phyloP scores from a whole-genome alignment of 805 yeast genomes.

The Yarrowia osloensis region DNA sequence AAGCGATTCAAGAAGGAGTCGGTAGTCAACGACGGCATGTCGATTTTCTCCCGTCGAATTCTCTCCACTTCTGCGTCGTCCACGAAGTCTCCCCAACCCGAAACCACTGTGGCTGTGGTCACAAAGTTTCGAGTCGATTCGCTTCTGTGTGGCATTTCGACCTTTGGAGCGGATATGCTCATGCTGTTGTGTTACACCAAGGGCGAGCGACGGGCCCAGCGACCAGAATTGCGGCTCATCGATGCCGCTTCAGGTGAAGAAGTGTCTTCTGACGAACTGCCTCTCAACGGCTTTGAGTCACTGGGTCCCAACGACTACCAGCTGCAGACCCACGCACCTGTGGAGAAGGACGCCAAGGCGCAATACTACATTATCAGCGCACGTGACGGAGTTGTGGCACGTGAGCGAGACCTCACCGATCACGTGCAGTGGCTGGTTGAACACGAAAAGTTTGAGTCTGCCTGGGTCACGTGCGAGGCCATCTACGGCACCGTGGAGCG shows the following conservation, averaged over 20 bases:
- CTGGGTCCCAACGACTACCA: slow-evolving; percentile 82
- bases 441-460: slow-evolving; percentile 57
- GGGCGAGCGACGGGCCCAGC: slow-evolving; percentile 37
- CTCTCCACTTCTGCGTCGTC: slow-evolving; percentile 33
- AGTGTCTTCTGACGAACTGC: slow-evolving; percentile 75
- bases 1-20: not conserved
- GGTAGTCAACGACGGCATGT: slow-evolving; percentile 5
- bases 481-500: slow-evolving; percentile 55
- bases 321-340: slow-evolving; percentile 48
- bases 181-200: slow-evolving; percentile 58
- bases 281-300: slow-evolving; percentile 56
- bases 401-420: slow-evolving; percentile 69
- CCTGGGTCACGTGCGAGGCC: slow-evolving; percentile 75
- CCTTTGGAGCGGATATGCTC: slow-evolving; percentile 71
- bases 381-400: slow-evolving; percentile 74
- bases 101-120: slow-evolving; percentile 42
- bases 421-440: slow-evolving; percentile 71
- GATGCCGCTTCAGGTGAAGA: slow-evolving; percentile 69
- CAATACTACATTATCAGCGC: slow-evolving; percentile 75
- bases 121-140: slow-evolving; percentile 48
- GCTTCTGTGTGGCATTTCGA: slow-evolving; percentile 73
- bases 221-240: slow-evolving; percentile 74
- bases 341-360: slow-evolving; percentile 14
- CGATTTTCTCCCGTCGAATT: slow-evolving; percentile 29
- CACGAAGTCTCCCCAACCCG: slow-evolving; percentile 33